Conservation (phyloP, 805 yeast genomes). For the Saccharomycopsis oosterbeekiorum region DNA sequence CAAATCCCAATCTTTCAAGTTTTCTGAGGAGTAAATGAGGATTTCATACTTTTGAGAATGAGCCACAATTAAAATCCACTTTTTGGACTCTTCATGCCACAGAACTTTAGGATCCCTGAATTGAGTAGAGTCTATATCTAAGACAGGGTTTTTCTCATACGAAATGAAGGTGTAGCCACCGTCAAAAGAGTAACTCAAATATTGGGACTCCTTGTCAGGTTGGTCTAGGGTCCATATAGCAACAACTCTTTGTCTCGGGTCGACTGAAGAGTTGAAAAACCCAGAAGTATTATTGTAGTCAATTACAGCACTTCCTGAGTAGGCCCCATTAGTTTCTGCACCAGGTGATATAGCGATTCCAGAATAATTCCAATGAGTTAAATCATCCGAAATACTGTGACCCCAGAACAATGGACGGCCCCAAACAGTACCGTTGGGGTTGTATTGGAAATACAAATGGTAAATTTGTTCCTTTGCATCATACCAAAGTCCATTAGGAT, state of each 20-base stretch:
- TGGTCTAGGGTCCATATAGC: slow-evolving; percentile 29
- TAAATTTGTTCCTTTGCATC: slow-evolving; percentile 25
- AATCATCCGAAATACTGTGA: slow-evolving; percentile 30
- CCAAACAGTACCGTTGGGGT: slow-evolving; percentile 28
- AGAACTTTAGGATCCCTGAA: slow-evolving; percentile 31
- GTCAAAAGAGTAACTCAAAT: slow-evolving; percentile 28
- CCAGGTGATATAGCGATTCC: slow-evolving; percentile 27
- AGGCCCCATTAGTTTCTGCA: slow-evolving; percentile 26
- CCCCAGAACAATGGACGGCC: slow-evolving; percentile 33
- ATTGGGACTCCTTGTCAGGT: slow-evolving; percentile 26
- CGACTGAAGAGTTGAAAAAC: slow-evolving; percentile 23
- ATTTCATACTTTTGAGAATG: slow-evolving; percentile 25
- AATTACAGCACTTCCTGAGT: slow-evolving; percentile 30
- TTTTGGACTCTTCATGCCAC: slow-evolving; percentile 26
- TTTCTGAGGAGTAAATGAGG: slow-evolving; percentile 23
- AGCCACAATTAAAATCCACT: slow-evolving; percentile 27
- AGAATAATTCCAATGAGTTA: slow-evolving; percentile 27
- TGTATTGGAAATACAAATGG: slow-evolving; percentile 32
- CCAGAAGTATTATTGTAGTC: slow-evolving; percentile 32
- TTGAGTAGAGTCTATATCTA: slow-evolving; percentile 25
- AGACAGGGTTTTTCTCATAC: slow-evolving; percentile 26
- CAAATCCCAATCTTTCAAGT: slow-evolving; percentile 24
- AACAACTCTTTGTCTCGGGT: slow-evolving; percentile 27
- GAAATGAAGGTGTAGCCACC: slow-evolving; percentile 29
- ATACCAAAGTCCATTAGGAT: slow-evolving; percentile 34